These are phyloP conservation scores for Phialophora verrucosa DNA, from an alignment of 2,329 filamentous ascomycete species.

Conservation along the genomic window DNA sequence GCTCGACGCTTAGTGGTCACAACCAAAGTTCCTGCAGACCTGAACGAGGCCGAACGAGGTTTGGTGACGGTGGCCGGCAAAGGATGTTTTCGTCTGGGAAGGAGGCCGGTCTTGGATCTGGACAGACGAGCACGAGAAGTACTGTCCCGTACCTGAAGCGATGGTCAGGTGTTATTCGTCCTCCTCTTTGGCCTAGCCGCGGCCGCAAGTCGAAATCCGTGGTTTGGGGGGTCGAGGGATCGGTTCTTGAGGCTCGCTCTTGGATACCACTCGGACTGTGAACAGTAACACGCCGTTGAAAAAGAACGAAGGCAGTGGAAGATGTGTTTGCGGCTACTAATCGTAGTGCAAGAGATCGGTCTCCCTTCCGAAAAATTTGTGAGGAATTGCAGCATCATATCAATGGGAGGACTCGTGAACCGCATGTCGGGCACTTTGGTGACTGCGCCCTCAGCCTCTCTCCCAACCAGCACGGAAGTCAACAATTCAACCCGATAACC, in stretches of 20 bases:
- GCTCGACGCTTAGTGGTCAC: conserved; percentile 9
- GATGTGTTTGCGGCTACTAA: neutral
- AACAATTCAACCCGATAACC: neutral
- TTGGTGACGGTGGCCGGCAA: conserved; percentile 7
- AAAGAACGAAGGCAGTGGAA: neutral
- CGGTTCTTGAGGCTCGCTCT: neutral
- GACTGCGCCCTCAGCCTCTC: conserved; percentile 3
- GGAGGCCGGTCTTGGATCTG: neutral
- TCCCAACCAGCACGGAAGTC: neutral
- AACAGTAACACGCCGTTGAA: neutral
- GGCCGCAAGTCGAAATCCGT: neutral
- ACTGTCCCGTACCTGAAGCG: neutral
- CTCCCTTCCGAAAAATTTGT: no score
- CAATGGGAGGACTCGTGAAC: neutral
- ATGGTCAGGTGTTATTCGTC: neutral
- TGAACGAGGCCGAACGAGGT: conserved; percentile 18
- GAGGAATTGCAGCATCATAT: conserved; percentile 5
- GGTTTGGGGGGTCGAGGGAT: neutral
- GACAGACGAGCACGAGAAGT: neutral
- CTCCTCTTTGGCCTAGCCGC: neutral
- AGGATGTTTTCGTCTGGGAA: neutral
- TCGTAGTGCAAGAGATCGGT: neutral
- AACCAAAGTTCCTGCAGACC: conserved; percentile 25
- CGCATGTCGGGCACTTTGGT: neutral
- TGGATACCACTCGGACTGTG: neutral